phyloP scores from a whole-genome alignment of 106 monocot genomes.

The Ottelia alismoides region DNA sequence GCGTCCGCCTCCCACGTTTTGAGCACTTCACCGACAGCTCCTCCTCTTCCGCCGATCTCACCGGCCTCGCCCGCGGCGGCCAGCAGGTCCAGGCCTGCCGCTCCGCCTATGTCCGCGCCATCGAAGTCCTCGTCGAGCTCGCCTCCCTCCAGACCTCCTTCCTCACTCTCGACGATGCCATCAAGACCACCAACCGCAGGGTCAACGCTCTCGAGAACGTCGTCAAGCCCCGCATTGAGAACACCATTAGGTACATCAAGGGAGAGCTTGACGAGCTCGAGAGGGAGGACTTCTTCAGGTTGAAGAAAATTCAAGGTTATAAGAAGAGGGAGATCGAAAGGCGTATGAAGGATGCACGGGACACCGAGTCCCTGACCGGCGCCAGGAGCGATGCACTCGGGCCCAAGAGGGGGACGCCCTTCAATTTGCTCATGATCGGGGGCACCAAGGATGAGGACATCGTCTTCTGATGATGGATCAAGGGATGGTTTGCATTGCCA shows the following conservation, averaged over 20 bases:
- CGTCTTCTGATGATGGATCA: conserved; percentile 38
- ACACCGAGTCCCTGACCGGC: conserved; percentile 52
- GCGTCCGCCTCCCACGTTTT: conserved; percentile 79
- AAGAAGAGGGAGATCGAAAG: conserved; percentile 77
- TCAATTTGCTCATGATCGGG: conserved; percentile 39
- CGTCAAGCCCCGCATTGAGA: conserved; percentile 89
- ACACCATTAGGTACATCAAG: conserved; percentile 90
- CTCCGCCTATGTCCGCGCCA: conserved; percentile 63
- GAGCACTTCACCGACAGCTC: conserved; percentile 60
- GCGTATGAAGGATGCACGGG: conserved; percentile 32
- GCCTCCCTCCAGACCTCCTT: conserved; percentile 95
- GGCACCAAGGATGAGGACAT: conserved; percentile 73
- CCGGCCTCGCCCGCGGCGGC: conserved; percentile 77
- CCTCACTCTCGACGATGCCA: conserved; percentile 91
- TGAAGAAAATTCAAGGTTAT: conserved; percentile 94
- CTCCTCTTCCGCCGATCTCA: conserved; percentile 35
- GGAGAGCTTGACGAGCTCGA: conserved; percentile 91
- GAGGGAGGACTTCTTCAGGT: conserved; percentile 92
- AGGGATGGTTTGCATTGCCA: not conserved
- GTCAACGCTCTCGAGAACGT: conserved; percentile 96
- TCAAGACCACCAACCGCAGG: conserved; percentile 92
- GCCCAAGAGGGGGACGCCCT: conserved; percentile 52
- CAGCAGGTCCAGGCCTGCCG: conserved; percentile 90
- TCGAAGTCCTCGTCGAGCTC: conserved; percentile 87
- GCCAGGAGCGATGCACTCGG: conserved; percentile 32